phyloP scores from a whole-genome alignment of 495 filamentous ascomycete species.

The Glutinoglossum americanum region DNA sequence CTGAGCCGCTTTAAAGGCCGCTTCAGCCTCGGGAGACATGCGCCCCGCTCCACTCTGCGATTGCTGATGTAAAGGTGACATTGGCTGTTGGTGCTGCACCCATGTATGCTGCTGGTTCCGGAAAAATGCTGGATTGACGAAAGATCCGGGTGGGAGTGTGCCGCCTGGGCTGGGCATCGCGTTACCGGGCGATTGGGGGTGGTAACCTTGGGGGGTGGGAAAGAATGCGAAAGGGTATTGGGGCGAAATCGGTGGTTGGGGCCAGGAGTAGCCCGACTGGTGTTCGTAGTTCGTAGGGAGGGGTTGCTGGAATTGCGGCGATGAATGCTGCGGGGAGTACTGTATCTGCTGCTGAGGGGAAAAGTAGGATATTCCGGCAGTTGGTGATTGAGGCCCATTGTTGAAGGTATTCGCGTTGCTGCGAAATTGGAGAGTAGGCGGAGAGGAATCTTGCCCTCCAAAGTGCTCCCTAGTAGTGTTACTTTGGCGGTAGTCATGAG shows the following conservation, averaged over 20 bases:
- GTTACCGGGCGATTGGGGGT: neutral
- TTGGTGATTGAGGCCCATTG: neutral
- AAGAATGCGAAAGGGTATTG: neutral
- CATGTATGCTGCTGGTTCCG: slow-evolving; percentile 24
- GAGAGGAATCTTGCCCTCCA: neutral
- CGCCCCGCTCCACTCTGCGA: slow-evolving; percentile 17
- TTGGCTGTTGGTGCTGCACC: slow-evolving; percentile 12
- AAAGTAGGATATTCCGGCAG: neutral
- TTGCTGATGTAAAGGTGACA: slow-evolving; percentile 8
- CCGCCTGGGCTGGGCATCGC: slow-evolving; percentile 9
- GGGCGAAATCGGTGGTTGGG: neutral
- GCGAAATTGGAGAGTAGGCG: neutral
- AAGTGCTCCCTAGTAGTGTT: neutral
- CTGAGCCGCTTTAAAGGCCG: slow-evolving; percentile 14
- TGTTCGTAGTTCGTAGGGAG: neutral
- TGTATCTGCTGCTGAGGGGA: neutral
- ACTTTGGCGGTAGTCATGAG: neutral
- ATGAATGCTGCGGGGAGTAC: neutral
- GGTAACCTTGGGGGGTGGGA: slow-evolving; percentile 4
- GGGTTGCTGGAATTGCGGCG: neutral
- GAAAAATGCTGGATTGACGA: slow-evolving; percentile 47
- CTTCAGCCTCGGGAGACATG: slow-evolving; percentile 5
- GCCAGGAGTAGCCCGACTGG: neutral
- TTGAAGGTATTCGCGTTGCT: neutral
- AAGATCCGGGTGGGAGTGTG: slow-evolving; percentile 25